phyloP scores from a whole-genome alignment of 352 stramenopile species.

The Globisporangium echinulatum region DNA sequence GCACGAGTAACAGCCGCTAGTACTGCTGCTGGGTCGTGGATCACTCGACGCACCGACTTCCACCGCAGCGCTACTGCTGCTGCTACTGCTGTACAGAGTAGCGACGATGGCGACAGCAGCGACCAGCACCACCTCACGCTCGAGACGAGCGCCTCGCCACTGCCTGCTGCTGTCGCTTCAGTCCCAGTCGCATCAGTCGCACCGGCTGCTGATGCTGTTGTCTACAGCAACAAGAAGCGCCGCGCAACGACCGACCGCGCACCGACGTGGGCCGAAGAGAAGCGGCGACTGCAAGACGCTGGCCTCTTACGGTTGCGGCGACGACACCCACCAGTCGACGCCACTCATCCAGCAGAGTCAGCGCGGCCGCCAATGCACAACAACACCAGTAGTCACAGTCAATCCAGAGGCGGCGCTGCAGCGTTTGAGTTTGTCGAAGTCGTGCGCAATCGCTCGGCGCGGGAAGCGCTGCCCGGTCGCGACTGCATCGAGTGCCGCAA shows the following conservation, averaged over 20 bases:
- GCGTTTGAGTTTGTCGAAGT: slow-evolving; percentile 65
- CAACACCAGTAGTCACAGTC: neutral
- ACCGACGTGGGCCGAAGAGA: slow-evolving; percentile 41
- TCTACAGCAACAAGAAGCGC: neutral
- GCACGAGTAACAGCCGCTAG: no score
- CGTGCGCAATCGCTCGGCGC: slow-evolving; percentile 61
- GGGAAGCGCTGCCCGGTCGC: slow-evolving; percentile 47
- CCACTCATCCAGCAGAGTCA: neutral
- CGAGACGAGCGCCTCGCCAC: neutral
- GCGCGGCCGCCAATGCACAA: slow-evolving; percentile 1
- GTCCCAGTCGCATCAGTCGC: neutral
- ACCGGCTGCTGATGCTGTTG: neutral
- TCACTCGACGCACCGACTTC: slow-evolving; percentile 8
- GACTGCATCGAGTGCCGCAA: slow-evolving; percentile 73
- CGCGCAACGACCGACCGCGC: slow-evolving; percentile 1
- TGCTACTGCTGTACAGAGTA: neutral
- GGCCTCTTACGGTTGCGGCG: slow-evolving; percentile 1
- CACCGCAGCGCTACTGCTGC: neutral
- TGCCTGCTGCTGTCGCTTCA: neutral
- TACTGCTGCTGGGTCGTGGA: neutral
- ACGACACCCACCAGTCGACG: neutral
- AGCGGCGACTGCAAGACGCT: slow-evolving; percentile 15
- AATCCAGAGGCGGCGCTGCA: slow-evolving; percentile 13
- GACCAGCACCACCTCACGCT: neutral
- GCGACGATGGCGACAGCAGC: neutral